Evolutionary conservation across 2,329 filamentous ascomycete genomes (phyloP).

Genomic region (Sclerotinia spermophila): DNA sequence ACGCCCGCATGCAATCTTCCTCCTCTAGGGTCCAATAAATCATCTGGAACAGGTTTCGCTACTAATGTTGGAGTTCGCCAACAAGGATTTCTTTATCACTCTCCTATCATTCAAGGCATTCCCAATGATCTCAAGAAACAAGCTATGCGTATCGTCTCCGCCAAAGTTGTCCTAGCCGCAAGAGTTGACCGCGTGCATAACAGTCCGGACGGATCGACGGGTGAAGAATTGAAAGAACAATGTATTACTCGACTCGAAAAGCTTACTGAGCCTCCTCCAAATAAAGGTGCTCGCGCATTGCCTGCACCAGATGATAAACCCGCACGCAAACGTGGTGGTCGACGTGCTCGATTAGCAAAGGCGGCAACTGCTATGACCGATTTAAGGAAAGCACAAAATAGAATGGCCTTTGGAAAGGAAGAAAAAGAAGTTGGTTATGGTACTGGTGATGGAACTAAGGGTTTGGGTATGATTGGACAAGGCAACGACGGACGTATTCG

Average conservation of each 20-base stretch:
- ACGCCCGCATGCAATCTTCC: slow-evolving; percentile 91
- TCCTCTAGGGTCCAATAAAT: slow-evolving; percentile 85
- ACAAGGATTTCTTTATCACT: slow-evolving; percentile 91
- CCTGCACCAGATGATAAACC: slow-evolving; percentile 96
- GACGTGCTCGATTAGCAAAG: slow-evolving; percentile 89
- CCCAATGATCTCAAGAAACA: slow-evolving; percentile 85
- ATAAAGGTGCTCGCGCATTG: slow-evolving; percentile 80
- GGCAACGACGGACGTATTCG: slow-evolving; percentile 85
- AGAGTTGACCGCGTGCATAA: slow-evolving; percentile 84
- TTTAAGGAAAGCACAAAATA: slow-evolving; percentile 90
- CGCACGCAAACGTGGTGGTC: slow-evolving; percentile 83
- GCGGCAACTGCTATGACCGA: slow-evolving; percentile 97
- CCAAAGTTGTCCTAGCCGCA: slow-evolving; percentile 90
- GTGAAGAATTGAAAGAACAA: slow-evolving; percentile 75
- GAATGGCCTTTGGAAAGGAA: slow-evolving; percentile 93
- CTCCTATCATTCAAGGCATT: slow-evolving; percentile 80
- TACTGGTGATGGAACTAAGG: slow-evolving; percentile 76
- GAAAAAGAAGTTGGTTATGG: slow-evolving; percentile 92
- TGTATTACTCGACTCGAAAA: slow-evolving; percentile 88
- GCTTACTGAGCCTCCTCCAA: slow-evolving; percentile 84
- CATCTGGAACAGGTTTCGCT: slow-evolving; percentile 73
- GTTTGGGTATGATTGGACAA: slow-evolving; percentile 93
- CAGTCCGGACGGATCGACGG: slow-evolving; percentile 75
- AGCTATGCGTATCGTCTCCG: slow-evolving; percentile 90
- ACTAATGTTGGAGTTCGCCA: slow-evolving; percentile 89